Evolutionary conservation across 371 early-diverging fungal genomes (phyloP).

Genomic region (Apophysomyces ossiformis): DNA sequence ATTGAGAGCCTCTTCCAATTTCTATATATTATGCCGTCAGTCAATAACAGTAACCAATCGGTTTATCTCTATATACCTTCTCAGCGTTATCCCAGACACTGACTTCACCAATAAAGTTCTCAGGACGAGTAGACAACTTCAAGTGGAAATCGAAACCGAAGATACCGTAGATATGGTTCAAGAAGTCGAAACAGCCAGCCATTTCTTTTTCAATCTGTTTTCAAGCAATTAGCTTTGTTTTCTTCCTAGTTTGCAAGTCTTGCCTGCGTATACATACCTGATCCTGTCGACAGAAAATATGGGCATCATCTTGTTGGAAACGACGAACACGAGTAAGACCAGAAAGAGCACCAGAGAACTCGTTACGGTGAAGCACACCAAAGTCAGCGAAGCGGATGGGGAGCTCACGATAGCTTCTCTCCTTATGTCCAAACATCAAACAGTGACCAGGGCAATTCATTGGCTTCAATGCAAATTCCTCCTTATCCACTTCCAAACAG

Average conservation of each 20-base stretch:
- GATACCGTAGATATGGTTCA: slow-evolving; percentile 86
- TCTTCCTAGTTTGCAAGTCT: slow-evolving; percentile 10
- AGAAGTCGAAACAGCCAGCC: slow-evolving; percentile 75
- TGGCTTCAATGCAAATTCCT: slow-evolving; percentile 96
- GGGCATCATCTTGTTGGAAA: slow-evolving; percentile 99
- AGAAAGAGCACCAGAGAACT: slow-evolving; percentile 95
- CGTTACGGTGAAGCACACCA: slow-evolving; percentile 99
- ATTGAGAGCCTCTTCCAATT: slow-evolving; percentile 81
- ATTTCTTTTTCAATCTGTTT: slow-evolving; percentile 77
- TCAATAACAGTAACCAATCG: slow-evolving; percentile 75
- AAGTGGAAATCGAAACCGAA: slow-evolving; percentile 93
- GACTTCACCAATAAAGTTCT: slow-evolving; percentile 95
- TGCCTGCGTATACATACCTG: slow-evolving; percentile 61
- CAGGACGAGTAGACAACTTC: slow-evolving; percentile 97
- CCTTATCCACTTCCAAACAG: slow-evolving; percentile 87
- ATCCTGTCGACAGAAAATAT: slow-evolving; percentile 94
- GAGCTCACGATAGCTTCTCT: slow-evolving; percentile 95
- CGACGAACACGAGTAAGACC: slow-evolving; percentile 99
- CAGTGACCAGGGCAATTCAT: slow-evolving; percentile 99
- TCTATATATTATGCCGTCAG: slow-evolving; percentile 45
- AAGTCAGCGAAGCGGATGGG: slow-evolving; percentile 99
- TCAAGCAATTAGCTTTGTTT: not conserved
- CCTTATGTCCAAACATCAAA: slow-evolving; percentile 94
- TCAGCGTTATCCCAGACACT: slow-evolving; percentile 97
- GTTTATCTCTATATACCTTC: slow-evolving; percentile 62